Conservation (phyloP, 495 filamentous ascomycete genomes). For the Aspergillus leporis region DNA sequence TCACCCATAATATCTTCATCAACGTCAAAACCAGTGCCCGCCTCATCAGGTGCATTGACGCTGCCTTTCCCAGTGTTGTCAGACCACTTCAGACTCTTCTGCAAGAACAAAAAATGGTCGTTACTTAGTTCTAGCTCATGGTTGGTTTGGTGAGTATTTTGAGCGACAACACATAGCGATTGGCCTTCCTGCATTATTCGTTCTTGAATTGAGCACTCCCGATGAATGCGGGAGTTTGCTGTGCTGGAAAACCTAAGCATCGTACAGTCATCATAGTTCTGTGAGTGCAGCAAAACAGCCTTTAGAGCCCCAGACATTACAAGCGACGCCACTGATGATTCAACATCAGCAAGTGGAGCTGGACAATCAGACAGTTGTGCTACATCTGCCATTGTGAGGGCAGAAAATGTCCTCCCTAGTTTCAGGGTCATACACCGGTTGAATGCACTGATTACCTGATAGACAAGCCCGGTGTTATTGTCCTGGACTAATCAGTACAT, state of each 20-base stretch:
- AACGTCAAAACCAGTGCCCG: conserved; percentile 26
- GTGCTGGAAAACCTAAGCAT: conserved; percentile 18
- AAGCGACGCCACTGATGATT: conserved; percentile 49
- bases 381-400: conserved; percentile 47
- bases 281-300: conserved; percentile 36
- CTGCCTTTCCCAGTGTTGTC: conserved; percentile 30
- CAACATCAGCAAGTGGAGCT: conserved; percentile 43
- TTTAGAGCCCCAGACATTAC: conserved; percentile 56
- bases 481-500: conserved; percentile 42
- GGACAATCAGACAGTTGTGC: conserved; percentile 34
- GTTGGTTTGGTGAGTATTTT: conserved; percentile 50
- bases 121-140: conserved; percentile 57
- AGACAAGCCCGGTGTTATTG: conserved; percentile 56
- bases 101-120: conserved; percentile 56
- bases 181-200: conserved; percentile 35
- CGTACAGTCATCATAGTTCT: neutral
- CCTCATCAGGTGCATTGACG: neutral
- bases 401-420: conserved; percentile 47
- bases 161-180: conserved; percentile 39
- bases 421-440: conserved; percentile 44
- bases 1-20: conserved; percentile 36
- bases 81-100: conserved; percentile 46
- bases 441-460: conserved; percentile 50
- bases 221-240: conserved; percentile 16
- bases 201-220: conserved; percentile 46